phyloP scores from a whole-genome alignment of 495 filamentous ascomycete genomes.

The Diplogelasinospora grovesii region DNA sequence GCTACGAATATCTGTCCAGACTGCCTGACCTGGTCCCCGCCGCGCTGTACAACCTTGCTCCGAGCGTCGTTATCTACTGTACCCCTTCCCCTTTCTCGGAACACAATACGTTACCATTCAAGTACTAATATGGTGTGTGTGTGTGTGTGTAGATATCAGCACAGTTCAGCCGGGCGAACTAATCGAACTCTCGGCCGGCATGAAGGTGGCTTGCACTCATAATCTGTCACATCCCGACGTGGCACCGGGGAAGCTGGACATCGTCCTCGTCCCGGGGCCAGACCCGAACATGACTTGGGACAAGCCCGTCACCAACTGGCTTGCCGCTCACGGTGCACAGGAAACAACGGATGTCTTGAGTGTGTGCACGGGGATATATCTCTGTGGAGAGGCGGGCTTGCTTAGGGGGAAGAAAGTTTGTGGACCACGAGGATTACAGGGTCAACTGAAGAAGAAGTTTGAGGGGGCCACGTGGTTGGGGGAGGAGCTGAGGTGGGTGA shows the following conservation, averaged over 20 bases:
- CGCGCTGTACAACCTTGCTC: constrained; percentile 31
- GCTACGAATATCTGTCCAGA: constrained; percentile 36
- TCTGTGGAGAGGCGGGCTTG: constrained; percentile 46
- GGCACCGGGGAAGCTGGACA: constrained; percentile 43
- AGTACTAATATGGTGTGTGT: not conserved
- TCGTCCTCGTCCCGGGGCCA: constrained; percentile 48
- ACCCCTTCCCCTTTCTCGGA: not conserved
- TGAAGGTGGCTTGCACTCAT: constrained; percentile 32
- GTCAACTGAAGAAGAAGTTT: constrained; percentile 35
- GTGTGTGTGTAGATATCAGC: constrained; percentile 30
- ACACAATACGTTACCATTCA: not conserved
- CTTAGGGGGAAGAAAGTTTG: constrained; percentile 41
- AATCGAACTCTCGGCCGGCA: constrained; percentile 30
- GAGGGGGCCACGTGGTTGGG: constrained; percentile 42
- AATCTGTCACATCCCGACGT: constrained; percentile 37
- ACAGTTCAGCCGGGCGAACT: constrained; percentile 19
- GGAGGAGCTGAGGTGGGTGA: constrained; percentile 40
- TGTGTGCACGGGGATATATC: constrained; percentile 48
- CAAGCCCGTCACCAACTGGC: constrained; percentile 35
- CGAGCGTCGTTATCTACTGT: constrained; percentile 33
- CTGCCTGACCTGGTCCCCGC: constrained; percentile 24
- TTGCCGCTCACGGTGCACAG: constrained; percentile 33
- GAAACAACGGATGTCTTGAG: constrained; percentile 40
- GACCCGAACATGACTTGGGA: constrained; percentile 32
- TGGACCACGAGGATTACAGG: constrained; percentile 46